A percentile compares a stretch with the other conserved stretches of the same genome.
Evolutionary conservation across 2,329 filamentous ascomycete species (phyloP).

Genomic region (Rhynchosporium agropyri): DNA sequence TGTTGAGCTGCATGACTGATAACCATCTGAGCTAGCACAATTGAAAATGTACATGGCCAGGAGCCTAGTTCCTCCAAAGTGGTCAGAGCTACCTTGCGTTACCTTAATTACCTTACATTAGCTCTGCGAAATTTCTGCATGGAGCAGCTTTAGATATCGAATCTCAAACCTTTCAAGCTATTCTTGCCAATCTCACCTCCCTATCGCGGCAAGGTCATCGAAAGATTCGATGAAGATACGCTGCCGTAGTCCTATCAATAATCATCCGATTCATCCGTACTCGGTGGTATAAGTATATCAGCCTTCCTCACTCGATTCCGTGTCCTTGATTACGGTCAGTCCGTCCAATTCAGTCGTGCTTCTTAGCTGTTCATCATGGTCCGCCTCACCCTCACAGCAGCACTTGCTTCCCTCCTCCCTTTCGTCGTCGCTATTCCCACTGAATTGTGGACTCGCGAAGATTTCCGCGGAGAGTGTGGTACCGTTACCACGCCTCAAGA

Average conservation of each 20-base stretch:
- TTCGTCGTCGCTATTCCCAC: conserved; percentile 26
- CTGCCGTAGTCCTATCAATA: too few species aligned
- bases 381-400: conserved; percentile 30
- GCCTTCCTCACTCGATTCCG: not conserved
- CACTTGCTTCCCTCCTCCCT: conserved; percentile 23
- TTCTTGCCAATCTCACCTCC: conserved; percentile 11
- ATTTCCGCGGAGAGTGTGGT: conserved; percentile 25
- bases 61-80: not conserved
- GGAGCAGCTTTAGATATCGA: not conserved
- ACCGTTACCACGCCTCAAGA: conserved; percentile 32
- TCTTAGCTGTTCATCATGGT: conserved; percentile 14
- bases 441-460: conserved; percentile 17
- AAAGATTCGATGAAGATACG: conserved; percentile 6
- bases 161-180: not conserved
- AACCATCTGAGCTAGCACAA: not conserved
- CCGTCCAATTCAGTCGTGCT: conserved; percentile 5
- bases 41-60: not conserved
- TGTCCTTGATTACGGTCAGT: not conserved
- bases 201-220: conserved; percentile 3
- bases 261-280: not conserved
- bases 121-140: not conserved
- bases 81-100: conserved; percentile 2
- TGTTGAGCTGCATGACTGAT: not conserved
- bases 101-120: conserved; percentile 2
- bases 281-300: too few species aligned